Percentiles rank a stretch among this genome's conserved stretches.
These are phyloP conservation scores for Pyrenochaeta sp. DNA, from an alignment of 2,329 filamentous ascomycete genomes.

Conservation along the genomic window DNA sequence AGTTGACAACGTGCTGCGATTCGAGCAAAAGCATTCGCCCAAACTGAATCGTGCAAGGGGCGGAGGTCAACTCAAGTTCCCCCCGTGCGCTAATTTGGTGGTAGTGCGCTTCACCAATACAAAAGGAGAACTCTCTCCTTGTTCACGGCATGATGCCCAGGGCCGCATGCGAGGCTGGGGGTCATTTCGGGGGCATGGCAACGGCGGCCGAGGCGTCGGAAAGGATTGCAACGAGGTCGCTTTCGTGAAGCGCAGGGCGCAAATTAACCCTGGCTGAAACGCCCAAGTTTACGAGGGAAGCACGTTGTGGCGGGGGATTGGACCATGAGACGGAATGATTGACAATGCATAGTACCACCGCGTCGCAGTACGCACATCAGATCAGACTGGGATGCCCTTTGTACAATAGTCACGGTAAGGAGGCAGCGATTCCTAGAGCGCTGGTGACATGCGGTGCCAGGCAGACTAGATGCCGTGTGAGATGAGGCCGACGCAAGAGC, in stretches of 20 bases:
- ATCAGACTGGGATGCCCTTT: neutral
- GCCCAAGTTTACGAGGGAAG: constrained; percentile 25
- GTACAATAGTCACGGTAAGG: neutral
- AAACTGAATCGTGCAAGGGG: constrained; percentile 20
- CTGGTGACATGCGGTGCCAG: constrained; percentile 5
- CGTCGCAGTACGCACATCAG: constrained; percentile 7
- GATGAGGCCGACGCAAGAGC: constrained; percentile 32
- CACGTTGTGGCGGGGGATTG: constrained; percentile 28
- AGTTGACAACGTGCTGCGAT: constrained; percentile 22
- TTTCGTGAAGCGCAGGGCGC: constrained; percentile 1
- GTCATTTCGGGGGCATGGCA: constrained; percentile 32
- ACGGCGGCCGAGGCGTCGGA: constrained; percentile 34
- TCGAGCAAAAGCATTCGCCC: constrained; percentile 23
- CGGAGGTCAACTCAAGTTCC: constrained; percentile 32
- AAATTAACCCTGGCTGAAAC: constrained; percentile 27
- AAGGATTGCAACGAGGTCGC: constrained; percentile 20
- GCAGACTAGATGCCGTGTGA: neutral
- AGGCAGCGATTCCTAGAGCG: neutral
- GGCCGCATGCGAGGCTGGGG: constrained; percentile 20
- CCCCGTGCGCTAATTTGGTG: constrained; percentile 36
- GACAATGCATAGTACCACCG: constrained; percentile 18
- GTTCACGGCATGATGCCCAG: constrained; percentile 12
- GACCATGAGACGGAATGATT: constrained; percentile 17
- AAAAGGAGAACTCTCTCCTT: constrained; percentile 21
- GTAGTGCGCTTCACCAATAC: constrained; percentile 17